Percentiles rank a stretch among this genome's conserved stretches.
These are phyloP conservation scores for Claviceps sorghi DNA, from an alignment of 2,329 filamentous ascomycete species.

Conservation along the genomic window DNA sequence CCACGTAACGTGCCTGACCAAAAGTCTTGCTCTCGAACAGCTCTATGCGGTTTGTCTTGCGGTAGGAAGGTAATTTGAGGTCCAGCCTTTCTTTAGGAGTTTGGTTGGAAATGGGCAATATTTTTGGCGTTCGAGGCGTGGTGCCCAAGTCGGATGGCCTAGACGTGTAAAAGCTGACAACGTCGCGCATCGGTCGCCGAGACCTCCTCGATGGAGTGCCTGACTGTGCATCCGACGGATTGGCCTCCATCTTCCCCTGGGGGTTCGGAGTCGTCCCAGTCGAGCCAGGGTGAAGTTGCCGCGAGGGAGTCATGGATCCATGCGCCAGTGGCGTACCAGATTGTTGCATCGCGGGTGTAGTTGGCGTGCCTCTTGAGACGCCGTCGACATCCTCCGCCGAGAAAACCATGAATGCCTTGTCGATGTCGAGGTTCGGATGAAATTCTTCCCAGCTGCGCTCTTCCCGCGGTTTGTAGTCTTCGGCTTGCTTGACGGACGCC, in stretches of 20 bases:
- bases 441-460: slow-evolving; percentile 97
- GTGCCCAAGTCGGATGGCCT: slow-evolving; percentile 28
- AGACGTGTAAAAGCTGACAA: slow-evolving; percentile 37
- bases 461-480: slow-evolving; percentile 94
- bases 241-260: slow-evolving; percentile 18
- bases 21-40: slow-evolving; percentile 73
- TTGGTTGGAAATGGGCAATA: slow-evolving; percentile 63
- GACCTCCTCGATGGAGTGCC: slow-evolving; percentile 22
- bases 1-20: slow-evolving; percentile 80
- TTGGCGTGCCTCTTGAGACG: slow-evolving; percentile 28
- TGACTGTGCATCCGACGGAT: slow-evolving; percentile 15
- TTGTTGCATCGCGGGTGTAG: slow-evolving; percentile 19
- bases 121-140: slow-evolving; percentile 44
- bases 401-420: slow-evolving; percentile 63
- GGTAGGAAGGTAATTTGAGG: slow-evolving; percentile 60
- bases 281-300: slow-evolving; percentile 28
- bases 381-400: slow-evolving; percentile 77
- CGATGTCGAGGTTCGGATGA: slow-evolving; percentile 86
- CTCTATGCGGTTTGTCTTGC: slow-evolving; percentile 63
- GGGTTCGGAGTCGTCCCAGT: slow-evolving; percentile 29
- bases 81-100: slow-evolving; percentile 69
- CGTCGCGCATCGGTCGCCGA: slow-evolving; percentile 35
- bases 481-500: slow-evolving; percentile 74
- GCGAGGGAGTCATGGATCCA: slow-evolving; percentile 31
- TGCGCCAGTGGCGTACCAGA: slow-evolving; percentile 18